Conservation (phyloP, 148 eudicot genomes). For the Oxyria digyna region DNA sequence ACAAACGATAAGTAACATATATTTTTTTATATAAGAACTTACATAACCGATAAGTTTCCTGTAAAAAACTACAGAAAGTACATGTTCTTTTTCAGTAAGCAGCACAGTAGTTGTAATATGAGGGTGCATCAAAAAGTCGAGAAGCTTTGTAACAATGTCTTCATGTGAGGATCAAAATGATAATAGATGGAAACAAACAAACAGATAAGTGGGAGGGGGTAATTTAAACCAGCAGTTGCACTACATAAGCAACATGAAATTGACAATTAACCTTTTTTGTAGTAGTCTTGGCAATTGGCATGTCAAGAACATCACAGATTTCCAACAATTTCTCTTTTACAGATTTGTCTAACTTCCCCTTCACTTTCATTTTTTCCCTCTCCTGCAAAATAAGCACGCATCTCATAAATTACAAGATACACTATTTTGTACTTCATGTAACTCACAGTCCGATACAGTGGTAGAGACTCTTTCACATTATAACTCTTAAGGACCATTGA, state of each 20-base stretch:
- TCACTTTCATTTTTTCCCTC: conserved; percentile 69
- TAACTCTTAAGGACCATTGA: background rate
- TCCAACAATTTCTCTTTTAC: conserved; percentile 74
- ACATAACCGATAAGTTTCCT: background rate
- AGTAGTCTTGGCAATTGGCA: conserved; percentile 50
- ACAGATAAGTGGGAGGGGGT: background rate
- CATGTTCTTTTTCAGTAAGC: conserved; percentile 88
- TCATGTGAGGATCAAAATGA: conserved; percentile 32
- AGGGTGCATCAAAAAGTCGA: conserved; percentile 81
- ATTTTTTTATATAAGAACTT: background rate
- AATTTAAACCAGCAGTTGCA: background rate
- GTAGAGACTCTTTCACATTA: background rate
- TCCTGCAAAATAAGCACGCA: conserved; percentile 36
- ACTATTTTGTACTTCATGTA: background rate
- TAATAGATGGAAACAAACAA: background rate
- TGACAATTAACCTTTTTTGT: conserved; percentile 56
- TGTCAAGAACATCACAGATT: conserved; percentile 77
- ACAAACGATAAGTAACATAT: background rate
- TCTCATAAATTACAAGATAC: background rate
- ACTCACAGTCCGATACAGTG: background rate
- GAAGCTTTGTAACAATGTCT: conserved; percentile 60
- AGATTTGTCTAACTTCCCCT: conserved; percentile 79
- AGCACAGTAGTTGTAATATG: conserved; percentile 67
- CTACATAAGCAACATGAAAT: background rate
- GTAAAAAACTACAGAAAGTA: conserved; percentile 15